phyloP scores from a whole-genome alignment of 176 grass and related monocot species.

The Eremochloa ophiuroides region DNA sequence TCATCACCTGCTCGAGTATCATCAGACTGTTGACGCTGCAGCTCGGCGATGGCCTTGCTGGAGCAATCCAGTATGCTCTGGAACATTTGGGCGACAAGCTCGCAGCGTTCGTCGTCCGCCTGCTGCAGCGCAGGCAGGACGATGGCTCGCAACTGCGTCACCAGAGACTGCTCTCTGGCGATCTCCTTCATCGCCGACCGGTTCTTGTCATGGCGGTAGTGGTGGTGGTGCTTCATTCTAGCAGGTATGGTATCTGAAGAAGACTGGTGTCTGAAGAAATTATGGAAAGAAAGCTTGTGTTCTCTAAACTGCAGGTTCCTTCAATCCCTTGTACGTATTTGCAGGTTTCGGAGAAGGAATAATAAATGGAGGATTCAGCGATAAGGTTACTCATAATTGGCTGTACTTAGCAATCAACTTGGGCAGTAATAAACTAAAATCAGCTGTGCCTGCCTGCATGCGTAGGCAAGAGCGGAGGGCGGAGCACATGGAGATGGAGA shows the following conservation, averaged over 20 bases:
- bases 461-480: neutral
- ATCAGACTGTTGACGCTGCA: neutral
- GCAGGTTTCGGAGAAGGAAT: neutral
- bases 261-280: neutral
- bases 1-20: neutral
- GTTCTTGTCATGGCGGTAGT: neutral
- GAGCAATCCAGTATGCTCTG: slow-evolving; percentile 34
- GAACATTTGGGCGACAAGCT: slow-evolving; percentile 32
- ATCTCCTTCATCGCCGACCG: slow-evolving; percentile 38
- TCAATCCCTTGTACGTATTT: neutral
- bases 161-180: slow-evolving; percentile 25
- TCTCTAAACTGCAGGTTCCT: neutral
- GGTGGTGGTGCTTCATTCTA: neutral
- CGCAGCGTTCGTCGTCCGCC: neutral
- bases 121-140: slow-evolving; percentile 39
- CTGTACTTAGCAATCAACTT: neutral
- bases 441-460: neutral
- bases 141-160: slow-evolving; percentile 37
- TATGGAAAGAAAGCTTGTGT: neutral
- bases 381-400: neutral
- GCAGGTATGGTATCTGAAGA: neutral
- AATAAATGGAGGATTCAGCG: neutral
- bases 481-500: neutral
- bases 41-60: slow-evolving; percentile 24
- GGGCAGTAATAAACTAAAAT: neutral